These are phyloP conservation scores for Collybia sp. DNA, from an alignment of 768 basidiomycete species.

Conservation along the genomic window DNA sequence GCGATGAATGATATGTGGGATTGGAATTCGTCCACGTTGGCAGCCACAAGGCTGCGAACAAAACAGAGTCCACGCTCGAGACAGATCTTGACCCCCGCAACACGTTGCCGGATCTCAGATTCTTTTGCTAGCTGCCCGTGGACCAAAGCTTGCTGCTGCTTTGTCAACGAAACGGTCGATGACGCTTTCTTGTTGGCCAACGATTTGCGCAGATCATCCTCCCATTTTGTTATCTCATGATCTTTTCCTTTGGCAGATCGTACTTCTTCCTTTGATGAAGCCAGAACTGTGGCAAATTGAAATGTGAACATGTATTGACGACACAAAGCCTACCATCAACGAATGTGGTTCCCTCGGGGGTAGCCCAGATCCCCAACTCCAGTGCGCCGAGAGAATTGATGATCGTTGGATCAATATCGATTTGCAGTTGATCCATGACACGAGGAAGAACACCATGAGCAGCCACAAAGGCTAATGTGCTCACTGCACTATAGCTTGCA, in stretches of 20 bases:
- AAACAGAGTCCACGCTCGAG: conserved; percentile 67
- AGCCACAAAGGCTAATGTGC: conserved; percentile 77
- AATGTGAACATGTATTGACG: background rate
- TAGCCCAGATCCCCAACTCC: conserved; percentile 83
- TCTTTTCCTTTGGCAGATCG: conserved; percentile 74
- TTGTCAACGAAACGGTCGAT: conserved; percentile 53
- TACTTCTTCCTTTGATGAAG: conserved; percentile 50
- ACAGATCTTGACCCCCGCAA: conserved; percentile 46
- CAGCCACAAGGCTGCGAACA: conserved; percentile 56
- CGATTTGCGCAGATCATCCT: conserved; percentile 84
- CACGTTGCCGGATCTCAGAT: conserved; percentile 54
- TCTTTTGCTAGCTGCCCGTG: conserved; percentile 84
- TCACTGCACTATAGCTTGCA: conserved; percentile 71
- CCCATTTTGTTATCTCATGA: conserved; percentile 91
- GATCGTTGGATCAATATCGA: conserved; percentile 57
- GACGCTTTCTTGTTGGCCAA: conserved; percentile 77
- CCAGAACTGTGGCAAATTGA: conserved; percentile 44
- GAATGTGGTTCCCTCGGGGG: conserved; percentile 76
- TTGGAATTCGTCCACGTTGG: conserved; percentile 46
- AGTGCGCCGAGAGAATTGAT: conserved; percentile 62
- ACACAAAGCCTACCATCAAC: conserved; percentile 58
- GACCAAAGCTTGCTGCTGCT: conserved; percentile 81
- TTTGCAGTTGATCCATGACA: conserved; percentile 59
- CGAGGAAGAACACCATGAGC: conserved; percentile 64
- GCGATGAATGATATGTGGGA: conserved; percentile 55